Percentiles rank a stretch among this genome's conserved stretches.
Evolutionary conservation across 305 asterid genomes (phyloP).

Genomic region (Solanum aculeatissimum): DNA sequence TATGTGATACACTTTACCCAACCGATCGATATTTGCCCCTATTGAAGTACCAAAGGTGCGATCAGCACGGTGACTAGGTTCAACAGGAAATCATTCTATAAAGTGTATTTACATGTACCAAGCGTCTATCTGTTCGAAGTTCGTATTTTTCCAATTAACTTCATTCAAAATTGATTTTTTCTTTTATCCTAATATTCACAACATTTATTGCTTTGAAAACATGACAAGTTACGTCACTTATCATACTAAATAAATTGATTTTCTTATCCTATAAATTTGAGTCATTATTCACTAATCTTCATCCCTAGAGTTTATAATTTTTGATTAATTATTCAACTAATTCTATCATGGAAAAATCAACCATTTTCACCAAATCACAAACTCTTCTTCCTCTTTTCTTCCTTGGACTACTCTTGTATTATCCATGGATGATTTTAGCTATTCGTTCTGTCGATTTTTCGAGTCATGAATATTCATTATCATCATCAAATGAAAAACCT

Average conservation of each 20-base stretch:
- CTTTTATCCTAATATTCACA: not conserved
- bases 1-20: too few relatives aligned
- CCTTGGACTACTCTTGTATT: not conserved
- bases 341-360: not conserved
- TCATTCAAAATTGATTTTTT: too few relatives aligned
- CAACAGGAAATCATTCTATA: too few relatives aligned
- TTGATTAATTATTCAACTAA: not conserved
- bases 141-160: too few relatives aligned
- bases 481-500: not conserved
- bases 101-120: too few relatives aligned
- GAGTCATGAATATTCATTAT: not conserved
- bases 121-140: too few relatives aligned
- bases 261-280: not conserved
- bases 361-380: not conserved
- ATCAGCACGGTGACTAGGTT: too few relatives aligned
- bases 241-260: not conserved
- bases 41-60: too few relatives aligned
- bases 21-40: too few relatives aligned
- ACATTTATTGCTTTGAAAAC: not conserved
- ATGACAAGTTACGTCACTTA: not conserved
- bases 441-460: not conserved
- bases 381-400: not conserved
- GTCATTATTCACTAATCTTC: not conserved
- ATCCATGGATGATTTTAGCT: not conserved
- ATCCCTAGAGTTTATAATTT: not conserved